These are phyloP conservation scores for Metschnikowia koreensis DNA, from an alignment of 805 yeast species.

Conservation along the genomic window DNA sequence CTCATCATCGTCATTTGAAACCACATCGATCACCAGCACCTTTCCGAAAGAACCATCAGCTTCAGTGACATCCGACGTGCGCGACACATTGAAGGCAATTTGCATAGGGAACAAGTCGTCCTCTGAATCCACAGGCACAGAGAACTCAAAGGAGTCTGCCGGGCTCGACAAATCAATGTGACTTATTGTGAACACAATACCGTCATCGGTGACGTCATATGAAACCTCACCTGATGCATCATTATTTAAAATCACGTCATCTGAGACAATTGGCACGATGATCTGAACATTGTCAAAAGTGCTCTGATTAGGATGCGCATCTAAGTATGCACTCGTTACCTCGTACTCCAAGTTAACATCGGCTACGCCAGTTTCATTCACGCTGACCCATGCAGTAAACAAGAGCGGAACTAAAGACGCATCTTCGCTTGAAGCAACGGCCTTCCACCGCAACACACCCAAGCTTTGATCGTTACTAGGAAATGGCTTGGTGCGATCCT, in stretches of 20 bases:
- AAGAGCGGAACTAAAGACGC: constrained; percentile 52
- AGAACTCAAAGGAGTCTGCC: constrained; percentile 76
- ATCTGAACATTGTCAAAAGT: constrained; percentile 52
- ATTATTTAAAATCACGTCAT: constrained; percentile 49
- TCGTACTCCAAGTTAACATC: constrained; percentile 90
- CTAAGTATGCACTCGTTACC: constrained; percentile 44
- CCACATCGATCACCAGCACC: constrained; percentile 61
- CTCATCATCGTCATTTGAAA: constrained; percentile 48
- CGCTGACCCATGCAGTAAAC: constrained; percentile 82
- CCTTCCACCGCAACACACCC: constrained; percentile 93
- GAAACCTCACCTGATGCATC: constrained; percentile 48
- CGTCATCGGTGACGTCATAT: constrained; percentile 62
- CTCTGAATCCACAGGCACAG: constrained; percentile 72
- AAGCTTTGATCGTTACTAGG: constrained; percentile 88
- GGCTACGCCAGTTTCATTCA: constrained; percentile 51
- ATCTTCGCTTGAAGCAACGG: constrained; percentile 60
- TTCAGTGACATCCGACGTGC: constrained; percentile 40
- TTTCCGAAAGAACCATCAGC: constrained; percentile 55
- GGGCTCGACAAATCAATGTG: constrained; percentile 51
- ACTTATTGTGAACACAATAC: constrained; percentile 64
- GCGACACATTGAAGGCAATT: constrained; percentile 54
- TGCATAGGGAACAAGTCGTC: constrained; percentile 88
- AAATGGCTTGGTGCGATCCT: constrained; percentile 76
- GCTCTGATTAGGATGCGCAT: constrained; percentile 32
- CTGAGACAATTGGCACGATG: constrained; percentile 65